phyloP scores from a whole-genome alignment of 2,329 filamentous ascomycete species.

The Diaporthe citrichinensis region DNA sequence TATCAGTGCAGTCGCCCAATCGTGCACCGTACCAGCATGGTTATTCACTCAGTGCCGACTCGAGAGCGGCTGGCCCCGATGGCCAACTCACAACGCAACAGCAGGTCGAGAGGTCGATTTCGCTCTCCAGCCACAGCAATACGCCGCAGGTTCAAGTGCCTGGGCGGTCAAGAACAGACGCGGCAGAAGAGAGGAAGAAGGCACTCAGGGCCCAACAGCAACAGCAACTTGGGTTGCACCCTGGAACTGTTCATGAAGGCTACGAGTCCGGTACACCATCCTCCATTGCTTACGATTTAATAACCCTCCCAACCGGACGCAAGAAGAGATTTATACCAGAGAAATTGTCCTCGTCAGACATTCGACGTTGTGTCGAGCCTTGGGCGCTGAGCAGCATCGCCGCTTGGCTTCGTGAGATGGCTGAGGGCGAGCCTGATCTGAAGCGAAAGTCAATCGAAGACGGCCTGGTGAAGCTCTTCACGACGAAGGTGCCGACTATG shows the following conservation, averaged over 20 bases:
- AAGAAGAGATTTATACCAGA: constrained; percentile 88
- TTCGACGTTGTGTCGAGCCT: constrained; percentile 87
- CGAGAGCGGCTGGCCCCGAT: constrained; percentile 63
- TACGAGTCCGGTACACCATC: constrained; percentile 69
- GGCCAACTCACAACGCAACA: constrained; percentile 58
- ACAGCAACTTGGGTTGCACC: constrained; percentile 65
- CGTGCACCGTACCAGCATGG: constrained; percentile 63
- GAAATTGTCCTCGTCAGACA: constrained; percentile 85
- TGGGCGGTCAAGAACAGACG: constrained; percentile 94
- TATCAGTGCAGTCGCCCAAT: constrained; percentile 61
- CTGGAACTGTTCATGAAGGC: constrained; percentile 67
- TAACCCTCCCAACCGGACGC: constrained; percentile 83
- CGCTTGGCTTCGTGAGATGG: constrained; percentile 88
- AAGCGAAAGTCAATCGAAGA: constrained; percentile 89
- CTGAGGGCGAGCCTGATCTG: constrained; percentile 90
- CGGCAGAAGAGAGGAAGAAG: constrained; percentile 77
- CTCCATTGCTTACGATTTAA: constrained; percentile 82
- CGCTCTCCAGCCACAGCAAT: constrained; percentile 84
- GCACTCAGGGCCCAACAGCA: constrained; percentile 65
- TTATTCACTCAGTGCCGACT: constrained; percentile 64
- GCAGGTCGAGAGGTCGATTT: constrained; percentile 80
- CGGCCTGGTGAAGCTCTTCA: constrained; percentile 89
- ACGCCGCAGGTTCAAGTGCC: constrained; percentile 85
- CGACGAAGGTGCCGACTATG: constrained; percentile 96
- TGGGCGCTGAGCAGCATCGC: constrained; percentile 95